Evolutionary conservation across 352 stramenopile genomes (phyloP).

Genomic region (Globisporangium okanoganense): DNA sequence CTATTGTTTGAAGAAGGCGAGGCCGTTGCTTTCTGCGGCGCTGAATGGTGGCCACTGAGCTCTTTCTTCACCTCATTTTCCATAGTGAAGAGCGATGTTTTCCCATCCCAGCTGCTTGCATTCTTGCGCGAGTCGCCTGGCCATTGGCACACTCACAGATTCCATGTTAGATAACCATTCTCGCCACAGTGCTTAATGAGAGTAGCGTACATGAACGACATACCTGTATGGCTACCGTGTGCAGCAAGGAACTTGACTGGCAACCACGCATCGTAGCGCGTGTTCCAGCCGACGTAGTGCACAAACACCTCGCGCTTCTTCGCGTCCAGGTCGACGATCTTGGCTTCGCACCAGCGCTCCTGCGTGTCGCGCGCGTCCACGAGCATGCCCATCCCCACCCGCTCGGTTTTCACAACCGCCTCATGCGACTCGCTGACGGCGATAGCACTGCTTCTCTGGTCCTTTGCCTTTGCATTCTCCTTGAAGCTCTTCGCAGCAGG

Average conservation of each 20-base stretch:
- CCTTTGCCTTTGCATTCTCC: background rate
- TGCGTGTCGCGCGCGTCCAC: constrained; percentile 54
- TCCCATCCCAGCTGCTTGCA: constrained; percentile 53
- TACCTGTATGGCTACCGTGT: constrained; percentile 49
- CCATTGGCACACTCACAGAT: too few relatives aligned
- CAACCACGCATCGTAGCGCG: constrained; percentile 67
- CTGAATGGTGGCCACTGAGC: constrained; percentile 7
- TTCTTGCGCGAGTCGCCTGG: constrained; percentile 21
- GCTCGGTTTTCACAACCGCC: constrained; percentile 6
- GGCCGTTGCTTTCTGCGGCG: constrained; percentile 1
- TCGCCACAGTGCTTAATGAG: background rate
- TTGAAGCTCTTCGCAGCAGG: background rate
- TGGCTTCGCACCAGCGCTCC: constrained; percentile 60
- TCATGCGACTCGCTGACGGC: background rate
- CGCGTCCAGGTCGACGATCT: constrained; percentile 45
- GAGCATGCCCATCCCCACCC: constrained; percentile 38
- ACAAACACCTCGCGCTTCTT: constrained; percentile 37
- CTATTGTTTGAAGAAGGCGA: background rate
- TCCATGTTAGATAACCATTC: background rate
- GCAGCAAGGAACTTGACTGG: constrained; percentile 33
- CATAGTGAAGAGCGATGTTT: constrained; percentile 33
- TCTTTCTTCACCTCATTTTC: constrained; percentile 12
- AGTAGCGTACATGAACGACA: background rate
- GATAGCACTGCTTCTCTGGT: background rate
- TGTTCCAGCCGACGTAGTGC: constrained; percentile 80